Evolutionary conservation across 805 yeast species (phyloP).

Genomic region (Candida wancherniae): DNA sequence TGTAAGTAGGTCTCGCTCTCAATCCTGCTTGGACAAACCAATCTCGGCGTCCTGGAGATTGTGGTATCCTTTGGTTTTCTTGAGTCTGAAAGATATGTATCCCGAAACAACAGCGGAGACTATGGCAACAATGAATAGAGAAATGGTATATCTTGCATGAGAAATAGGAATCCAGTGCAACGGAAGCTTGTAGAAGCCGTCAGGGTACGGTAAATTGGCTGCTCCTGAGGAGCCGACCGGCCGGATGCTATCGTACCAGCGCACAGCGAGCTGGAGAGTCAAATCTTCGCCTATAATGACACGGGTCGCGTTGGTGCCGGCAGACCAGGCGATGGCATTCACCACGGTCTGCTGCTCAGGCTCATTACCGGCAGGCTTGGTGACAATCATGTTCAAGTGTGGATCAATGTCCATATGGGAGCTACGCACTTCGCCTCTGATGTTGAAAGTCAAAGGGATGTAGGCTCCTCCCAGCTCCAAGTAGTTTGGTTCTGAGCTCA

Average conservation of each 20-base stretch:
- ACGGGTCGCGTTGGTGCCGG: slow-evolving; percentile 58
- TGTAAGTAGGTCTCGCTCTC: slow-evolving; percentile 19
- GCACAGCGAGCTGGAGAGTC: slow-evolving; percentile 51
- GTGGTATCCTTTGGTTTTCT: slow-evolving; percentile 19
- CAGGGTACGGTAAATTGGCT: slow-evolving; percentile 29
- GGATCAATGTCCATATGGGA: slow-evolving; percentile 66
- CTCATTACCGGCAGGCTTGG: slow-evolving; percentile 29
- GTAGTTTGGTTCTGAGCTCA: slow-evolving; percentile 39
- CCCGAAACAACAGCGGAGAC: slow-evolving; percentile 22
- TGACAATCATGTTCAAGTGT: slow-evolving; percentile 47
- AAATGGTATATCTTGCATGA: slow-evolving; percentile 16
- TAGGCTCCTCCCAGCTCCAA: slow-evolving; percentile 42
- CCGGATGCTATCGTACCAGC: slow-evolving; percentile 45
- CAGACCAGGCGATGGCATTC: slow-evolving; percentile 54
- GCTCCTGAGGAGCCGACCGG: slow-evolving; percentile 15
- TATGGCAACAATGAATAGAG: slow-evolving; percentile 20
- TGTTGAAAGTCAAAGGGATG: slow-evolving; percentile 57
- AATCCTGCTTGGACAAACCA: slow-evolving; percentile 19
- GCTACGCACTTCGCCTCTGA: slow-evolving; percentile 63
- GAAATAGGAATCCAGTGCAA: slow-evolving; percentile 24
- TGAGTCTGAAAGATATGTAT: slow-evolving; percentile 22
- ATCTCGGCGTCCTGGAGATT: slow-evolving; percentile 22
- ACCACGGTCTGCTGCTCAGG: slow-evolving; percentile 39
- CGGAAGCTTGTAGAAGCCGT: slow-evolving; percentile 40
- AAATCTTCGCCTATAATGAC: slow-evolving; percentile 62